Conservation (phyloP, 1,139 yeast genomes). For the Martiniozyma asiatica region DNA sequence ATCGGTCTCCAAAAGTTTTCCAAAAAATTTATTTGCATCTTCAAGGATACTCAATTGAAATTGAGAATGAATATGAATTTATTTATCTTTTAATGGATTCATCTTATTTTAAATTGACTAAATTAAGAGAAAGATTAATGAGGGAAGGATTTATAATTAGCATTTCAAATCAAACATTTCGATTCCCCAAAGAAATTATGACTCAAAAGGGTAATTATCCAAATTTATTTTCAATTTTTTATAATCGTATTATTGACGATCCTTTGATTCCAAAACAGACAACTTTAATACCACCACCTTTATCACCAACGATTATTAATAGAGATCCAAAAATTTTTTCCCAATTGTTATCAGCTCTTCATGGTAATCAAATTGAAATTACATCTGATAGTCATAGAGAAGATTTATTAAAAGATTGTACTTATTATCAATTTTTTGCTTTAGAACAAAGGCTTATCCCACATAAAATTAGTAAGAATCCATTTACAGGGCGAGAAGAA, state of each 20-base stretch:
- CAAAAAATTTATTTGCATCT: constrained; percentile 56
- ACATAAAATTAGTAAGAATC: constrained; percentile 38
- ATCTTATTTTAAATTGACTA: constrained; percentile 53
- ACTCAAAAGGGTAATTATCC: constrained; percentile 56
- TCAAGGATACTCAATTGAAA: constrained; percentile 61
- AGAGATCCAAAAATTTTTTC: constrained; percentile 48
- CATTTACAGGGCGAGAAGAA: constrained; percentile 38
- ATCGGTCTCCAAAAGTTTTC: constrained; percentile 65
- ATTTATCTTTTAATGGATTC: constrained; percentile 64
- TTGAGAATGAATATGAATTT: constrained; percentile 47
- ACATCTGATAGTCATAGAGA: constrained; percentile 42
- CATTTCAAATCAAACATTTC: constrained; percentile 51
- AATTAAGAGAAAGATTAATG: constrained; percentile 38
- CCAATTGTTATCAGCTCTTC: constrained; percentile 45
- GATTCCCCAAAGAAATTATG: constrained; percentile 44
- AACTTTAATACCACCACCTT: constrained; percentile 68
- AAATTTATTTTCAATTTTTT: constrained; percentile 60
- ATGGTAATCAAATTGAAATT: constrained; percentile 41
- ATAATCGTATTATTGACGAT: constrained; percentile 38
- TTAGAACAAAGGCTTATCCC: constrained; percentile 62
- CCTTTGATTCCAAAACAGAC: constrained; percentile 28
- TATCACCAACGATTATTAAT: constrained; percentile 41
- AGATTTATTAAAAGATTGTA: constrained; percentile 53
- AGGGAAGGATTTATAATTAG: constrained; percentile 47
- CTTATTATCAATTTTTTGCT: constrained; percentile 63